A percentile compares a stretch with the other conserved stretches of the same genome.
Evolutionary conservation across 345 rosid genomes (phyloP).

Genomic region (Erucastrum elatum): DNA sequence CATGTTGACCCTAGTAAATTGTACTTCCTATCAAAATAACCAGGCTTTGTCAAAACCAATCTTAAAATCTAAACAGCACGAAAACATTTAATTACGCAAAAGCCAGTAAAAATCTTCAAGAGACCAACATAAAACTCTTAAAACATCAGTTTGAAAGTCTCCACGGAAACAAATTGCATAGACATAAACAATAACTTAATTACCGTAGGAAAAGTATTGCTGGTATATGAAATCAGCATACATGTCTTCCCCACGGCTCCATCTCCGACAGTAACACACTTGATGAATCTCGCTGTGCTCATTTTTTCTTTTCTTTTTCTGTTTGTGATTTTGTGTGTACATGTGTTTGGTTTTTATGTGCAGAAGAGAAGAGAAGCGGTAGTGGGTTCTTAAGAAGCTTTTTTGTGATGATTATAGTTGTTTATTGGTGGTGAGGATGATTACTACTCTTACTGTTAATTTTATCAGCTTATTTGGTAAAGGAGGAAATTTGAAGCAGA

Average conservation of each 20-base stretch:
- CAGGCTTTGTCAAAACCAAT: background rate
- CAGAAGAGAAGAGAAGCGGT: conserved; percentile 19
- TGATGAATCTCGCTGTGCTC: conserved; percentile 75
- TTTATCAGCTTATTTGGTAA: conserved; percentile 21
- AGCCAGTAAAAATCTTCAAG: background rate
- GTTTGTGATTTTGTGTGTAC: background rate
- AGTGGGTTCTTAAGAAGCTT: conserved; percentile 33
- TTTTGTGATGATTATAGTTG: conserved; percentile 36
- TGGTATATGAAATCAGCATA: conserved; percentile 79
- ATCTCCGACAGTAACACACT: conserved; percentile 84
- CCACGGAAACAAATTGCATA: background rate
- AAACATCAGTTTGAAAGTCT: background rate
- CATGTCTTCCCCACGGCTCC: conserved; percentile 88
- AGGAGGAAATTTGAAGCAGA: conserved; percentile 8
- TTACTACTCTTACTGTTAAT: conserved; percentile 9
- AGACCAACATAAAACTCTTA: background rate
- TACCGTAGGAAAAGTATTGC: conserved; percentile 83
- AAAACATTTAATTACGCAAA: background rate
- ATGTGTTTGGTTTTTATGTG: conserved; percentile 24
- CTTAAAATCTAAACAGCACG: conserved; percentile 5
- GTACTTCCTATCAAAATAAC: background rate
- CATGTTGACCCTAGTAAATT: no score
- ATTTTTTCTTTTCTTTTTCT: conserved; percentile 28
- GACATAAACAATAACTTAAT: background rate
- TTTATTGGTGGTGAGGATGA: conserved; percentile 39